Evolutionary conservation across 108 stramenopile genomes (phyloP), one percentile per base, ranked within the genome.

Genomic region (Nitzschia sp.): DNA sequence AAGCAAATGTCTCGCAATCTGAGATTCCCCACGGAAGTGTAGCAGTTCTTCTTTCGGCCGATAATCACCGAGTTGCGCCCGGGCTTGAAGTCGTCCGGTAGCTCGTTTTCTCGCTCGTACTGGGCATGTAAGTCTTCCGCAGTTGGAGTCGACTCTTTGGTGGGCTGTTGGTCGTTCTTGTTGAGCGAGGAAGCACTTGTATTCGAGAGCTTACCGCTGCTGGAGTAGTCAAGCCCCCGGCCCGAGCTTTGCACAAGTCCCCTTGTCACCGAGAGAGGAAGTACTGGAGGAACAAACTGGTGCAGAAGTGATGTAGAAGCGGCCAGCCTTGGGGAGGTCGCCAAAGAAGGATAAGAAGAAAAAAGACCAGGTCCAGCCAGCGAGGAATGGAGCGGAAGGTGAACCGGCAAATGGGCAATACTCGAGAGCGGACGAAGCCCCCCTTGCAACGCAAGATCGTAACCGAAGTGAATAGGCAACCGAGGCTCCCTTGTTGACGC

Each of bases 11-110:
- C 60, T 25, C 60, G 60, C 38, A 72, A 27, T 45, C 61, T 63
- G 27, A 72, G 45, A 30, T 72, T 72, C 6, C 71, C 71, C 27
- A 41, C 29, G 15, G 60, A 61, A 23, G 60, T 61, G 60, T 61
- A 61, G 38, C 60, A 61, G 41, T 61, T 38, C 36, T 61, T 61
- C 41, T 61, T 61, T 16, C 60, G n/a, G 22, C 60, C 60, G 26
- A 72, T 55, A 13, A 72, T 61, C 8, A 72, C 71, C 3, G 71
- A 62, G 54, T 72, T 53, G 3, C 53, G 28, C 30, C 52, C 62
- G 8, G 62, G 62, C 26, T 55, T 53, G 61, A 63, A 72, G 54
- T 72, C 44, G 21, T 46, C 41, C 17, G 71, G 52, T 22, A 72
- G 41, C 45, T 36, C 33, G 17, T 41, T 45, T 25, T 61, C 60